Conservation (phyloP, 129 eudicot genomes). For the Erigeron canadensis region DNA sequence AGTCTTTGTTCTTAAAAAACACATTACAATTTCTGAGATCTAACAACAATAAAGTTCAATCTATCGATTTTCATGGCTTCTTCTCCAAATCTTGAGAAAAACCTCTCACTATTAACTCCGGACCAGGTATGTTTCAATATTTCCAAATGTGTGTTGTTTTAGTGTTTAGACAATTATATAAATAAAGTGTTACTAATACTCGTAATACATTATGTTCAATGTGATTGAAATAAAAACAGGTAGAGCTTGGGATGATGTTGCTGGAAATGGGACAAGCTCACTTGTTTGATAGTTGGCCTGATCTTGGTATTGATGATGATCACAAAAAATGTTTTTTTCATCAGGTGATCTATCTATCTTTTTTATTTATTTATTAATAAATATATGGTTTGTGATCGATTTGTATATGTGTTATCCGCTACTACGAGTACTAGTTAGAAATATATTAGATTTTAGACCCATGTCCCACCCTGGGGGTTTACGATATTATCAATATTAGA, state of each 20-base stretch:
- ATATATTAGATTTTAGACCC: neutral
- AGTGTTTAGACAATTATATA: neutral
- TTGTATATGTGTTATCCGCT: neutral
- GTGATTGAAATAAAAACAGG: conserved; percentile 31
- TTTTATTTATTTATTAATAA: neutral
- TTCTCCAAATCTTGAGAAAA: conserved; percentile 59
- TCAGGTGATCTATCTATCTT: conserved; percentile 49
- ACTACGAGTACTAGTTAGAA: neutral
- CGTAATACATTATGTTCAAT: conserved; percentile 12
- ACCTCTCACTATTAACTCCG: conserved; percentile 62
- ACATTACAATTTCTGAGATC: too few species aligned
- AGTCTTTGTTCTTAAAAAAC: too few species aligned
- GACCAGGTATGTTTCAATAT: conserved; percentile 48
- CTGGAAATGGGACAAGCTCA: conserved; percentile 74
- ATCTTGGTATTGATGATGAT: conserved; percentile 79
- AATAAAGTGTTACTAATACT: too few species aligned
- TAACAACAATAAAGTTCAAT: too few species aligned
- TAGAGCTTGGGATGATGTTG: conserved; percentile 73
- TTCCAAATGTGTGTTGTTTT: neutral
- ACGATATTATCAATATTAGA: too few species aligned
- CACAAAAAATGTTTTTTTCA: conserved; percentile 57
- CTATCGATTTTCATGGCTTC: conserved; percentile 21
- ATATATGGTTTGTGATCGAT: neutral
- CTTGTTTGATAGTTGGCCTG: conserved; percentile 84
- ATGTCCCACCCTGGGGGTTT: too few species aligned